Evolutionary conservation across 1,284 basidiomycete species (phyloP).

Genomic region (Sparassis latifolia): DNA sequence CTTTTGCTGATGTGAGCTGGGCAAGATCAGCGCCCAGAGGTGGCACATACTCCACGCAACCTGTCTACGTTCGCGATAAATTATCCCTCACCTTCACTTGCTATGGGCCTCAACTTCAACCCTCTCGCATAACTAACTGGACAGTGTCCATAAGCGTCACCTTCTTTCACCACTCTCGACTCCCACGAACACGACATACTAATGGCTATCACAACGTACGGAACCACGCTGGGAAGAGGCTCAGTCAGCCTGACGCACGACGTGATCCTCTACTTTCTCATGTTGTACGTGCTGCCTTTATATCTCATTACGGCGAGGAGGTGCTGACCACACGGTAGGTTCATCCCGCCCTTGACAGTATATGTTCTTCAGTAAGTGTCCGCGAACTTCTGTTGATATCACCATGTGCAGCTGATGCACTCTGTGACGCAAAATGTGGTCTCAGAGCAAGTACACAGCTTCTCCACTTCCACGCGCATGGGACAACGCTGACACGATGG

Average conservation of each 20-base stretch:
- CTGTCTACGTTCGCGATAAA: too few relatives aligned
- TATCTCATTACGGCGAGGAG: background rate
- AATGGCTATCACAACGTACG: background rate
- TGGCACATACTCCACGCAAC: too few relatives aligned
- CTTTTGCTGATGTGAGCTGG: too few relatives aligned
- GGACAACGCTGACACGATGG: too few relatives aligned
- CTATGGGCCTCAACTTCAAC: too few relatives aligned
- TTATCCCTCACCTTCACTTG: too few relatives aligned
- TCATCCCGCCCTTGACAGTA: constrained; percentile 48
- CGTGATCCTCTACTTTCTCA: constrained; percentile 40
- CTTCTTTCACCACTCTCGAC: too few relatives aligned
- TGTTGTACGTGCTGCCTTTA: constrained; percentile 32
- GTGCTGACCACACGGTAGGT: constrained; percentile 23
- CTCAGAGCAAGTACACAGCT: constrained; percentile 28
- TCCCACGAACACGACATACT: too few relatives aligned
- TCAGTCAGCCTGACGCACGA: constrained; percentile 31
- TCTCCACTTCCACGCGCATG: too few relatives aligned
- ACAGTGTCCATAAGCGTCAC: too few relatives aligned
- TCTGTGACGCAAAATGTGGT: constrained; percentile 29
- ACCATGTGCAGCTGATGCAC: background rate
- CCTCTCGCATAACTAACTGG: too few relatives aligned
- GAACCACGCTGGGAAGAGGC: constrained; percentile 2
- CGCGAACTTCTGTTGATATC: background rate
- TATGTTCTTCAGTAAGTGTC: constrained; percentile 42
- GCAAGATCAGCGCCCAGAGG: too few relatives aligned